phyloP scores from a whole-genome alignment of 192 early-diverging fungal genomes.

The Umbelopsis isabellina region DNA sequence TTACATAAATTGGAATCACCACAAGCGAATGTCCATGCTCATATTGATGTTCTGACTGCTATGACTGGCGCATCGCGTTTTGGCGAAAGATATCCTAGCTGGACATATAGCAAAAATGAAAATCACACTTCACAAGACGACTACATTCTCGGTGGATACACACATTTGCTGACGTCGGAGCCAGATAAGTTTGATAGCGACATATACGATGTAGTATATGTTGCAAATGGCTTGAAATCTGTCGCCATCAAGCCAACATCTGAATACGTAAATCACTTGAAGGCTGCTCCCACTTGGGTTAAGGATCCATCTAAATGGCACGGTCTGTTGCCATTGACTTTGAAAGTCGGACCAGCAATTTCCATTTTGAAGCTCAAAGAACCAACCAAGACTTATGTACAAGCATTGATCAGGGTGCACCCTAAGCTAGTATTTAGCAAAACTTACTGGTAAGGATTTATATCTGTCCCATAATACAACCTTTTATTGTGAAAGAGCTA shows the following conservation, averaged over 20 bases:
- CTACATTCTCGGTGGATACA: conserved; percentile 49
- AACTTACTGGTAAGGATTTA: conserved; percentile 37
- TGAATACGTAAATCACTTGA: conserved; percentile 2
- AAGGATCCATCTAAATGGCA: conserved; percentile 3
- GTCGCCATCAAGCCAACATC: conserved; percentile 23
- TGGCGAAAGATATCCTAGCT: conserved; percentile 56
- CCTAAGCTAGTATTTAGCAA: conserved; percentile 38
- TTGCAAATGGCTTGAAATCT: conserved; percentile 48
- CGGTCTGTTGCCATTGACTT: conserved; percentile 28
- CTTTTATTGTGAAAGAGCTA: too few species aligned
- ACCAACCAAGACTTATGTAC: conserved; percentile 21
- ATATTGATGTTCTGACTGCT: conserved; percentile 76
- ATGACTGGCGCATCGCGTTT: conserved; percentile 88
- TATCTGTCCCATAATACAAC: neutral
- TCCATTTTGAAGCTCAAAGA: conserved; percentile 34
- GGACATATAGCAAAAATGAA: conserved; percentile 76
- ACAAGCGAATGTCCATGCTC: conserved; percentile 34
- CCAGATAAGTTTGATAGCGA: conserved; percentile 43
- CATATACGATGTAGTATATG: conserved; percentile 40
- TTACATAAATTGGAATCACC: conserved; percentile 57
- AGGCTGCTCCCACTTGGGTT: neutral
- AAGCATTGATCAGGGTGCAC: conserved; percentile 12
- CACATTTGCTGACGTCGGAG: conserved; percentile 53
- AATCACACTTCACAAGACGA: conserved; percentile 44
- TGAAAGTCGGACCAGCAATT: conserved; percentile 32